phyloP scores from a whole-genome alignment of 345 rosid species.

The Camelina hispida region DNA sequence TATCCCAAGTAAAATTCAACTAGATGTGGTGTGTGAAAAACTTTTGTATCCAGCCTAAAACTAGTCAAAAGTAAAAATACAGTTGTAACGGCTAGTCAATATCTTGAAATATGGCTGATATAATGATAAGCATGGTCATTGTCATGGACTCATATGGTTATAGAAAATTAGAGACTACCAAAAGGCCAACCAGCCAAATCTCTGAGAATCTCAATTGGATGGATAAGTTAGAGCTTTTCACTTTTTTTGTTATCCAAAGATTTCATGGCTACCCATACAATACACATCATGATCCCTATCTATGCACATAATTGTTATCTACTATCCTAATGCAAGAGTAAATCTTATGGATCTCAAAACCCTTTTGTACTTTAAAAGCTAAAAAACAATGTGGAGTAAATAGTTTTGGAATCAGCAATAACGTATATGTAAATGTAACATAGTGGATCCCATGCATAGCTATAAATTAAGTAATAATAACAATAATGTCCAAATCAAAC shows the following conservation, averaged over 20 bases:
- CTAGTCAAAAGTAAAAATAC: not conserved
- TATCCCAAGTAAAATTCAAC: no score
- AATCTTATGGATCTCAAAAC: not conserved
- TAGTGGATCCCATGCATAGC: constrained; percentile 10
- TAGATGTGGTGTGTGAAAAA: not conserved
- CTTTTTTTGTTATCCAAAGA: not conserved
- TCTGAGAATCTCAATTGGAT: not conserved
- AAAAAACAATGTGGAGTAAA: constrained; percentile 22
- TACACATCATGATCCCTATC: constrained; percentile 14
- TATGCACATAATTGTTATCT: constrained; percentile 7
- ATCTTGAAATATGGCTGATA: not conserved
- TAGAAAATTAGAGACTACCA: not conserved
- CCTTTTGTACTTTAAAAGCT: not conserved
- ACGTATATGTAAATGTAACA: not conserved
- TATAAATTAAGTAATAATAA: constrained; percentile 19
- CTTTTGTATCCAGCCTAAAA: not conserved
- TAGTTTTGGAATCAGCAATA: not conserved
- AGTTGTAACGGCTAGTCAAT: not conserved
- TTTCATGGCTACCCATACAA: constrained; percentile 30
- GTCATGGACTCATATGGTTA: not conserved
- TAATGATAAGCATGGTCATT: not conserved
- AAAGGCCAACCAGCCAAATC: constrained; percentile 1
- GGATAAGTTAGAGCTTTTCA: constrained; percentile 11
- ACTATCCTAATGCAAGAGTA: constrained; percentile 1
- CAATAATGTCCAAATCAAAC: constrained; percentile 7